Conservation (phyloP, 495 filamentous ascomycete genomes). For the Bacidia gigantensis region DNA sequence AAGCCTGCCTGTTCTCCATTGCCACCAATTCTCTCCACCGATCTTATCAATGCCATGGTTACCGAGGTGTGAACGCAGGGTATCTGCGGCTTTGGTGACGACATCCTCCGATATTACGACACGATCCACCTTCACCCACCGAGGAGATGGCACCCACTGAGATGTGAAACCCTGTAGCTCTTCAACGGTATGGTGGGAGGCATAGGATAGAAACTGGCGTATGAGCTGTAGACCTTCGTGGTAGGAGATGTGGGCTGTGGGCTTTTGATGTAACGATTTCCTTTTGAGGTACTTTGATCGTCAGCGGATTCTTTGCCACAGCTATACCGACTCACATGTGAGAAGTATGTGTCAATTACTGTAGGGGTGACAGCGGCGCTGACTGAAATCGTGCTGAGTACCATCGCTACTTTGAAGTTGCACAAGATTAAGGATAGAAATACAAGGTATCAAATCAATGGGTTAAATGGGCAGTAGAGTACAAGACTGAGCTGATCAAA, state of each 20-base stretch:
- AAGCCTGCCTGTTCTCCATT: constrained; percentile 62
- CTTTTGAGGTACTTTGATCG: constrained; percentile 61
- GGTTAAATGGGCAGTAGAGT: too few species aligned
- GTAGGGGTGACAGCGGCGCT: constrained; percentile 63
- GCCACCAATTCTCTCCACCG: constrained; percentile 85
- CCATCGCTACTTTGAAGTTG: constrained; percentile 34
- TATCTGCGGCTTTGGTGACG: constrained; percentile 45
- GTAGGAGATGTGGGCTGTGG: constrained; percentile 79
- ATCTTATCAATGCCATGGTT: constrained; percentile 55
- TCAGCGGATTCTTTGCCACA: neutral
- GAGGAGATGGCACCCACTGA: constrained; percentile 81
- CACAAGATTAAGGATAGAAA: neutral
- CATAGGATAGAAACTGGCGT: constrained; percentile 66
- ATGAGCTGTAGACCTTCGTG: constrained; percentile 86
- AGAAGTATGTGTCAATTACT: constrained; percentile 62
- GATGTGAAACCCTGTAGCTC: constrained; percentile 80
- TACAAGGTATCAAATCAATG: neutral
- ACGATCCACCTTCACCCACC: constrained; percentile 71
- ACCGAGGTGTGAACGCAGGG: constrained; percentile 58
- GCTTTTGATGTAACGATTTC: constrained; percentile 57
- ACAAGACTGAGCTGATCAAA: too few species aligned
- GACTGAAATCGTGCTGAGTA: constrained; percentile 61
- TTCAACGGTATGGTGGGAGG: constrained; percentile 79
- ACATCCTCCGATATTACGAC: constrained; percentile 50
- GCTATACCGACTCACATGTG: constrained; percentile 41